Percentiles rank a stretch among this genome's conserved stretches.
phyloP scores from a whole-genome alignment of 2,329 filamentous ascomycete genomes.

The Exophiala sp. region DNA sequence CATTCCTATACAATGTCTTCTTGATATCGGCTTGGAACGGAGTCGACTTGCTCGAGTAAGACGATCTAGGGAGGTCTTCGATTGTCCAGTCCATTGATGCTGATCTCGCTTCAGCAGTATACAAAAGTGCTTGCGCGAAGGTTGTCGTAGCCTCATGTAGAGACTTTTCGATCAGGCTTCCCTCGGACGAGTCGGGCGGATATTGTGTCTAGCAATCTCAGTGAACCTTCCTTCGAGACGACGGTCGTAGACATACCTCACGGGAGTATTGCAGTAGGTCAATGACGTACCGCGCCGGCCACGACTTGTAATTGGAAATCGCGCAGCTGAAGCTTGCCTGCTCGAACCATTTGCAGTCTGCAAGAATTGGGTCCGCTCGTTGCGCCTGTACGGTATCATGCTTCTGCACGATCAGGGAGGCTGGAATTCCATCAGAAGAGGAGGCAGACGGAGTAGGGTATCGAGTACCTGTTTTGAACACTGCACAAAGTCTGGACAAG shows the following conservation, averaged over 20 bases:
- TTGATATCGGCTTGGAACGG: slow-evolving; percentile 14
- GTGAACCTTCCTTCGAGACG: not conserved
- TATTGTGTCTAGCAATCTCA: slow-evolving; percentile 4
- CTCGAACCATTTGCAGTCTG: slow-evolving; percentile 25
- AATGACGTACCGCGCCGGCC: slow-evolving; percentile 21
- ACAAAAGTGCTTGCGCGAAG: slow-evolving; percentile 23
- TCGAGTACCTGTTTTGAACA: slow-evolving; percentile 17
- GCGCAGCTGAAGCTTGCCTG: slow-evolving; percentile 19
- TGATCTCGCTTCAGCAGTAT: slow-evolving; percentile 18
- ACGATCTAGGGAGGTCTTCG: slow-evolving; percentile 24
- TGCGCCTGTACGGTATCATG: not conserved
- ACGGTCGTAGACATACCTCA: slow-evolving; percentile 1
- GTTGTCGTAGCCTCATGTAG: slow-evolving; percentile 3
- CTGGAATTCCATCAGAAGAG: slow-evolving; percentile 4
- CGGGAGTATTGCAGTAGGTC: slow-evolving; percentile 25
- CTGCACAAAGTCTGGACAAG: slow-evolving; percentile 18
- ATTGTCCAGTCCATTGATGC: slow-evolving; percentile 9
- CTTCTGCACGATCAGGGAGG: slow-evolving; percentile 4
- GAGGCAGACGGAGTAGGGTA: not conserved
- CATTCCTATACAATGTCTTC: slow-evolving; percentile 18
- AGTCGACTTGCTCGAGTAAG: slow-evolving; percentile 15
- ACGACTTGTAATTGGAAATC: slow-evolving; percentile 14
- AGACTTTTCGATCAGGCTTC: not conserved
- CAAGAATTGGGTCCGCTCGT: not conserved
- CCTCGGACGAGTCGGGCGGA: not conserved